Evolutionary conservation across 2,329 filamentous ascomycete genomes (phyloP), one percentile per base, ranked within the genome.

Genomic region (Colletotrichum sp.): DNA sequence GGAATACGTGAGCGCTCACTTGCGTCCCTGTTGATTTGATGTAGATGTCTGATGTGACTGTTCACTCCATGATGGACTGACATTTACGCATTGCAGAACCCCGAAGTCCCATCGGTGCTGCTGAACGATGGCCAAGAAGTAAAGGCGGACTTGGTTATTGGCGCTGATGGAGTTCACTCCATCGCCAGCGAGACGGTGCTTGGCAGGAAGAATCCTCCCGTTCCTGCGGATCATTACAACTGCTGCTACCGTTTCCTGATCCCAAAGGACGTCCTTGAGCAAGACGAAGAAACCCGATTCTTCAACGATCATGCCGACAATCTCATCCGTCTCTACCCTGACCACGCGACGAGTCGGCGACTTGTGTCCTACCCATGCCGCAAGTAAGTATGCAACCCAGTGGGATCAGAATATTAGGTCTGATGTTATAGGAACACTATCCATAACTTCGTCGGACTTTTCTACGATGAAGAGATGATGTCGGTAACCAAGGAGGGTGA

Each of bases 161-260:
- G 84, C 6, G 87, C 87, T 4, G 87, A 89, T 76, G 88, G 88
- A 8, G 79, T 87, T 18, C 86, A 87, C 66, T 84, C 82, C 16
- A 68, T 78, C 9, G 84, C 80, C 15, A 76, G 79, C 7, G 79
- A 83, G 70, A 75, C 76, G 5, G 77, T 85, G 7, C 69, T 82
- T 22, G 83, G 82, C 28, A 66, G 71, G 43, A 70, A 77, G 25
- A 82, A 81, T 67, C 77, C 77, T 5, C 80, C 81, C 0, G 74
- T 81, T 25, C 75, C 79, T 6, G 80, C 82, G 10, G 66, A 78
- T 2, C 71, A 81, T 25, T 81, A 80, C 65, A 85, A 85, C 64
- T 80, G 76, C 56, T 84, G 83, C 76, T 85, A 83, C 61, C 83
- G 84, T 0, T 86, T 86, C 72, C 78, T 86, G 6, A 82, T 86